Percentiles rank a stretch among this genome's conserved stretches.
Conservation (phyloP, 345 rosid genomes). For the Microcos paniculata region DNA sequence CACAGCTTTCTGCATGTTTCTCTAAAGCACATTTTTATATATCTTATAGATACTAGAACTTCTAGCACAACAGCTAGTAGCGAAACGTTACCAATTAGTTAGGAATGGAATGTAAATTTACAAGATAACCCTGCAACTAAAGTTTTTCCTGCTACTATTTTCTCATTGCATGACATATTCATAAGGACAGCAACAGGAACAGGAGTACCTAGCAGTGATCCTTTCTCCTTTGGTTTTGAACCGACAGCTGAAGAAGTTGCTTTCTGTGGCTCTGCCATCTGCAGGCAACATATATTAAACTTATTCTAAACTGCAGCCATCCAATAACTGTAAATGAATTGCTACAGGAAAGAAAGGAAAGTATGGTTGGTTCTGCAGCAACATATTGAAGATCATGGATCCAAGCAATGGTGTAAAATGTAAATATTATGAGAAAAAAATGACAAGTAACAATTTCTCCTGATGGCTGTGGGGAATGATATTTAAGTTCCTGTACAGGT, state of each 20-base stretch:
- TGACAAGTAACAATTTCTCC: neutral
- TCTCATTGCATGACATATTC: neutral
- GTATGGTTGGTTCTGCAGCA: neutral
- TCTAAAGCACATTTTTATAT: neutral
- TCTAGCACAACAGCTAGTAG: neutral
- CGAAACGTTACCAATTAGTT: neutral
- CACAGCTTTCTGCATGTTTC: neutral
- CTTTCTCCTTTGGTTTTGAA: conserved; percentile 32
- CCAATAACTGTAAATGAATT: neutral
- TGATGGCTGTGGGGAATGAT: neutral
- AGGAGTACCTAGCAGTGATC: conserved; percentile 43
- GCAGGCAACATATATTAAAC: neutral
- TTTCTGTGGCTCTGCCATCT: conserved; percentile 47
- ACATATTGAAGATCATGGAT: neutral
- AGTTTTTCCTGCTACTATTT: neutral
- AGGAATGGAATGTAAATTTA: neutral
- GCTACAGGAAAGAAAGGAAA: conserved; percentile 2
- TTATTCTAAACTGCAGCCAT: neutral
- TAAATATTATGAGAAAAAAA: neutral
- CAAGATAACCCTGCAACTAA: neutral
- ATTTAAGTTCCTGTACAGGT: neutral
- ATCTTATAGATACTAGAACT: neutral
- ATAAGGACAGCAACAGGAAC: neutral
- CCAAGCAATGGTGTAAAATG: neutral
- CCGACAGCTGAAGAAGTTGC: conserved; percentile 33